Evolutionary conservation across 352 stramenopile genomes (phyloP).

Genomic region (Globisporangium megalacanthum): DNA sequence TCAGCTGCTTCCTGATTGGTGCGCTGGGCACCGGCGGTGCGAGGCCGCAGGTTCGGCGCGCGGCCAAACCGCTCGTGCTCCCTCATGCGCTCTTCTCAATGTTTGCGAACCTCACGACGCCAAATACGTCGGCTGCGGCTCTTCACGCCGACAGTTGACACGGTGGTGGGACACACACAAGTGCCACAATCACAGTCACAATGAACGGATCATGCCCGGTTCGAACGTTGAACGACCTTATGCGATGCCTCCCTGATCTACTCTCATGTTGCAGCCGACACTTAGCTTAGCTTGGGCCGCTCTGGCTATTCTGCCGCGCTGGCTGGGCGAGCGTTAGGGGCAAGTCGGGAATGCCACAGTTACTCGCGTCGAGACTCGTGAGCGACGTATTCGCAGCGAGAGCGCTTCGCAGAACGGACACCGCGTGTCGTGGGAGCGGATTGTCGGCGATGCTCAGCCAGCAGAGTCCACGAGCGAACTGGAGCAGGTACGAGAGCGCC

Average conservation of each 20-base stretch:
- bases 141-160: too few relatives aligned
- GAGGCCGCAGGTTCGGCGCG: conserved; percentile 41
- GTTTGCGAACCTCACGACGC: too few relatives aligned
- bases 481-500: conserved; percentile 44
- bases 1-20: not conserved
- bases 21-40: conserved; percentile 26
- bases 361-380: conserved; percentile 24
- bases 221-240: too few relatives aligned
- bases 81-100: conserved; percentile 15
- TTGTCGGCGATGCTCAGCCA: conserved; percentile 43
- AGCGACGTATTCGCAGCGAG: conserved; percentile 32
- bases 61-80: conserved; percentile 49
- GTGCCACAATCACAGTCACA: too few relatives aligned
- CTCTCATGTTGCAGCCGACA: too few relatives aligned
- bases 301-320: too few relatives aligned
- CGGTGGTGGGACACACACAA: too few relatives aligned
- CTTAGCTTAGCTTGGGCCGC: too few relatives aligned
- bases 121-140: too few relatives aligned
- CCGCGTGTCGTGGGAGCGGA: conserved; percentile 16
- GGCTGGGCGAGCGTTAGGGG: conserved; percentile 1
- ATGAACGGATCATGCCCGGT: too few relatives aligned
- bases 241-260: too few relatives aligned
- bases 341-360: conserved; percentile 20
- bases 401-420: conserved; percentile 15
- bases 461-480: conserved; percentile 40